Conservation (phyloP, 2,329 filamentous ascomycete genomes). For the Clonostachys byssicola region DNA sequence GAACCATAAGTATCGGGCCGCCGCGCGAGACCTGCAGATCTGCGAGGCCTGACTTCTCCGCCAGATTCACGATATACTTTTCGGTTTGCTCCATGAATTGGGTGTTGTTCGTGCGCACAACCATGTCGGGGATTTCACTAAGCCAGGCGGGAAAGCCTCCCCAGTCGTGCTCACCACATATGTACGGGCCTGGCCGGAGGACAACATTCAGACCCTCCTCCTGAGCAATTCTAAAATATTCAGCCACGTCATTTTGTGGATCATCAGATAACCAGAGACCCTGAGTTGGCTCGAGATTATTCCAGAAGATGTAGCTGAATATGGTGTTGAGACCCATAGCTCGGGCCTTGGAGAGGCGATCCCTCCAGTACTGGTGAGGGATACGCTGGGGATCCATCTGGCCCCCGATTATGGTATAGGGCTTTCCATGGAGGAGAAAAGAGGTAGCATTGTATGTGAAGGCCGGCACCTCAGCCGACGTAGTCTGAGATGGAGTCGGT, state of each 20-base stretch:
- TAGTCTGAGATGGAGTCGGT: no score
- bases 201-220: conserved; percentile 35
- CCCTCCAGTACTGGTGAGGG: conserved; percentile 38
- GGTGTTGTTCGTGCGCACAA: no score
- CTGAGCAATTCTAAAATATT: conserved; percentile 26
- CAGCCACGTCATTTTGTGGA: conserved; percentile 25
- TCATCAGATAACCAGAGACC: conserved; percentile 29
- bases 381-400: conserved; percentile 47
- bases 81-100: no score
- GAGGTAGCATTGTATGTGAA: conserved; percentile 32
- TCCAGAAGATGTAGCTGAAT: conserved; percentile 48
- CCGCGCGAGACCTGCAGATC: conserved; percentile 31
- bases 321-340: conserved; percentile 77
- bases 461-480: background rate
- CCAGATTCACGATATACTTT: no score
- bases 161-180: conserved; percentile 45
- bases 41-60: conserved; percentile 8
- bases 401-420: conserved; percentile 37
- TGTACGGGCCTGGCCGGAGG: conserved; percentile 40
- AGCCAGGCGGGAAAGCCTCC: conserved; percentile 43
- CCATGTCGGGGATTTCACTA: conserved; percentile 28
- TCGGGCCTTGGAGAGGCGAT: conserved; percentile 70
- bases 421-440: conserved; percentile 32
- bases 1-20: conserved; percentile 43
- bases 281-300: conserved; percentile 34